A percentile compares a stretch with the other conserved stretches of the same genome.
phyloP scores from a whole-genome alignment of 805 yeast genomes.

The Limtongozyma cylindracea region DNA sequence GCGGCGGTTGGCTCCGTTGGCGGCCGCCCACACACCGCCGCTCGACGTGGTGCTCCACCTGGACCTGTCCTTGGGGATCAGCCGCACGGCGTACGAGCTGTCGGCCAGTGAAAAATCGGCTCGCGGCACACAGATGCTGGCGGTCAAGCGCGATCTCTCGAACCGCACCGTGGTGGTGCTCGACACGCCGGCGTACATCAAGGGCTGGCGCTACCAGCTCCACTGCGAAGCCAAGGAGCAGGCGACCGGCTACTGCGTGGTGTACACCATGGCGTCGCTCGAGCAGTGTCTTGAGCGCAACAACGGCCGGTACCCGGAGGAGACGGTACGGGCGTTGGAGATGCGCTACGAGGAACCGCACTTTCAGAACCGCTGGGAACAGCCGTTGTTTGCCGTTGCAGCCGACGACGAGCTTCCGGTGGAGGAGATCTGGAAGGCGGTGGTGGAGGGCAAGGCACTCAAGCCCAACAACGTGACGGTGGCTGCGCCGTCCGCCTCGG shows the following conservation, averaged over 20 bases:
- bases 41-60: slow-evolving; percentile 41
- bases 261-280: slow-evolving; percentile 51
- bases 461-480: slow-evolving; percentile 73
- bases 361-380: slow-evolving; percentile 72
- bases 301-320: slow-evolving; percentile 32
- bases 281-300: slow-evolving; percentile 46
- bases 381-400: slow-evolving; percentile 59
- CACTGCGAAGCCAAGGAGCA: slow-evolving; percentile 81
- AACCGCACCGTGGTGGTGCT: slow-evolving; percentile 51
- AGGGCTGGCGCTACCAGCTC: slow-evolving; percentile 85
- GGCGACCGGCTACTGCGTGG: slow-evolving; percentile 59
- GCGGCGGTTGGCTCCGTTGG: slow-evolving; percentile 12
- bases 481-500: slow-evolving; percentile 56
- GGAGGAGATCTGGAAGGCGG: slow-evolving; percentile 39
- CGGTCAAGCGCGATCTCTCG: slow-evolving; percentile 61
- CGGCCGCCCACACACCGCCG: slow-evolving; percentile 22
- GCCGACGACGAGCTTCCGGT: slow-evolving; percentile 23
- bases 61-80: slow-evolving; percentile 57
- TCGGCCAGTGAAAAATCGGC: slow-evolving; percentile 58
- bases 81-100: slow-evolving; percentile 41
- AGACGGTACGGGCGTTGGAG: slow-evolving; percentile 36
- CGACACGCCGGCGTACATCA: slow-evolving; percentile 74
- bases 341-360: slow-evolving; percentile 92
- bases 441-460: slow-evolving; percentile 33
- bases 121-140: slow-evolving; percentile 68